A percentile compares a stretch with the other conserved stretches of the same genome.
Conservation (phyloP, 176 grass and related monocot genomes). For the Ensete glaucum region DNA sequence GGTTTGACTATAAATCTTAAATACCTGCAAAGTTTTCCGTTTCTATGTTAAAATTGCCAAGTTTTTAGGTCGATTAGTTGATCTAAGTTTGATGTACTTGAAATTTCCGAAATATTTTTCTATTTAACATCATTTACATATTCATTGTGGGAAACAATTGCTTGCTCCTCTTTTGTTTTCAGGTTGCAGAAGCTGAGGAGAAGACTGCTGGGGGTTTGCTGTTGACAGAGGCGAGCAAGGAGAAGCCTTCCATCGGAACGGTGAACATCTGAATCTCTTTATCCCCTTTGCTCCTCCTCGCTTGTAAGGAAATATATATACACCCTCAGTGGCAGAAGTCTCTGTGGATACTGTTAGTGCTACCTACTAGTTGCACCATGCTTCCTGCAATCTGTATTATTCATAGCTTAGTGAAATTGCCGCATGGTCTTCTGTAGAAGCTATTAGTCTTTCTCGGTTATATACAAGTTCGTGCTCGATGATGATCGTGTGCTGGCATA, state of each 20-base stretch:
- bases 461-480: too few relatives aligned
- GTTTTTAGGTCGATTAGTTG: background rate
- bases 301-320: background rate
- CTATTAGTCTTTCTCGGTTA: too few relatives aligned
- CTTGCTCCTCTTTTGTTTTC: background rate
- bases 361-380: too few relatives aligned
- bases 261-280: constrained; percentile 23
- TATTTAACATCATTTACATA: too few relatives aligned
- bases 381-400: too few relatives aligned
- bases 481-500: constrained; percentile 11
- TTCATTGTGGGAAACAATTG: background rate
- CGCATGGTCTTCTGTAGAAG: too few relatives aligned
- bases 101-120: too few relatives aligned
- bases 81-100: background rate
- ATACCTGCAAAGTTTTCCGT: background rate
- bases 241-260: constrained; percentile 74
- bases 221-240: constrained; percentile 53
- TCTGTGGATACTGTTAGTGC: too few relatives aligned
- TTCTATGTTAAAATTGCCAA: background rate
- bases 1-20: background rate
- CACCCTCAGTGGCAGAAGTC: background rate
- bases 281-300: background rate
- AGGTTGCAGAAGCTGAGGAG: constrained; percentile 76
- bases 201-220: constrained; percentile 61
- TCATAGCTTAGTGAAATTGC: too few relatives aligned